These are phyloP conservation scores for Plasmodium vivax DNA, from an alignment of 169 alveolate genomes.

Conservation along the genomic window DNA sequence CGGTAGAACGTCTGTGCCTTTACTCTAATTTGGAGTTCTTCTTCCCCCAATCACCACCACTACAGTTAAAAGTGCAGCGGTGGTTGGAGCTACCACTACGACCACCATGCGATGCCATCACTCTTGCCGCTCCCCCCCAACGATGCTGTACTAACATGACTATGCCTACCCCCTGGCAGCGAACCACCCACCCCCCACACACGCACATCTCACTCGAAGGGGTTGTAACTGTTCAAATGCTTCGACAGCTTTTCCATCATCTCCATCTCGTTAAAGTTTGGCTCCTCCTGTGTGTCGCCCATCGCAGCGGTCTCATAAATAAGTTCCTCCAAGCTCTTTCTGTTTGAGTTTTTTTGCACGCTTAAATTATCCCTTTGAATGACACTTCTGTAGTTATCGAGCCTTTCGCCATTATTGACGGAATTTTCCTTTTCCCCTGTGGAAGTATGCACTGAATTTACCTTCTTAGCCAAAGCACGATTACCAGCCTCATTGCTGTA, in stretches of 20 bases:
- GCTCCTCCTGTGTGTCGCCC: background rate
- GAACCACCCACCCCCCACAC: background rate
- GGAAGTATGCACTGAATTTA: background rate
- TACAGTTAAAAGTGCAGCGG: too few species aligned
- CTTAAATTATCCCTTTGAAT: background rate
- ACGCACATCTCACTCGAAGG: conserved; percentile 11
- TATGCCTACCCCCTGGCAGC: background rate
- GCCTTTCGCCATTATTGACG: background rate
- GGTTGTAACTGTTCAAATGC: conserved; percentile 62
- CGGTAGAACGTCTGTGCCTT: background rate
- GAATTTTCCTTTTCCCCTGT: background rate
- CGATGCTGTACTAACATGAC: background rate
- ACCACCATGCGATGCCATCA: background rate
- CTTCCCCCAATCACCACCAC: background rate
- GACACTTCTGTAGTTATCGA: background rate
- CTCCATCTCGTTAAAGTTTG: conserved; percentile 47
- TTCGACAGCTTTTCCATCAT: conserved; percentile 50
- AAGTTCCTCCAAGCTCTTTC: background rate
- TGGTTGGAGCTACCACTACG: background rate
- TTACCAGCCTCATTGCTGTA: background rate
- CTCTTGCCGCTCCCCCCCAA: background rate
- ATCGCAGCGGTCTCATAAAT: background rate
- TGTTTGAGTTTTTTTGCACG: background rate
- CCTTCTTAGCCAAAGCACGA: background rate
- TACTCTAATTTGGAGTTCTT: background rate